Conservation (phyloP, 768 basidiomycete genomes). For the Leccinum variicolor region DNA sequence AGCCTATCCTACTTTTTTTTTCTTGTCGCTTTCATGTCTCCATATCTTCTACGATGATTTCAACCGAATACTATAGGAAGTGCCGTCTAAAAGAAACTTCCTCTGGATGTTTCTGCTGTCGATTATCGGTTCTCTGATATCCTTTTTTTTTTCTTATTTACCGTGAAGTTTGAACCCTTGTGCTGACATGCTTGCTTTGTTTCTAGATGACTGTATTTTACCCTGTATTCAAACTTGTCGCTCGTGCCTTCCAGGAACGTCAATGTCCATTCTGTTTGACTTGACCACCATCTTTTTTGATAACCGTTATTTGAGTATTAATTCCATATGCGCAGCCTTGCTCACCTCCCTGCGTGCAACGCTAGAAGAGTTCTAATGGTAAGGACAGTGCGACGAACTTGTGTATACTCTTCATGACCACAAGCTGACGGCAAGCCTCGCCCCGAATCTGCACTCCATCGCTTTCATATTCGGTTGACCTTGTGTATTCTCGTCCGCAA, state of each 20-base stretch:
- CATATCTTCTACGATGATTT: constrained; percentile 23
- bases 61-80: constrained; percentile 36
- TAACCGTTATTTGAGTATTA: too few species aligned
- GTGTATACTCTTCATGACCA: too few species aligned
- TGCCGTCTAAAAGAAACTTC: constrained; percentile 32
- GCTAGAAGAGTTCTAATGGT: not conserved
- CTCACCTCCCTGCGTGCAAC: not conserved
- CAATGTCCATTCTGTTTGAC: not conserved
- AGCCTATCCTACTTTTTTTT: constrained; percentile 5
- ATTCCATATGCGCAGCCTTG: too few species aligned
- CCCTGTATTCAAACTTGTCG: too few species aligned
- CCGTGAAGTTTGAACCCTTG: not conserved
- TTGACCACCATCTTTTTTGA: not conserved
- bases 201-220: not conserved
- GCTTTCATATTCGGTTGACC: not conserved
- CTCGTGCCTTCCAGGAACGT: not conserved
- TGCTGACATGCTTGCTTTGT: constrained; percentile 5
- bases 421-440: not conserved
- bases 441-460: not conserved
- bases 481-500: not conserved
- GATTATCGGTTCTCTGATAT: constrained; percentile 34
- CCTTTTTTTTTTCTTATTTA: not conserved
- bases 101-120: constrained; percentile 28
- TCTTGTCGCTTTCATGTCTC: not conserved
- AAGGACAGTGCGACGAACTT: too few species aligned